phyloP scores from a whole-genome alignment of 768 basidiomycete species.

The Boletus rubescentipes region DNA sequence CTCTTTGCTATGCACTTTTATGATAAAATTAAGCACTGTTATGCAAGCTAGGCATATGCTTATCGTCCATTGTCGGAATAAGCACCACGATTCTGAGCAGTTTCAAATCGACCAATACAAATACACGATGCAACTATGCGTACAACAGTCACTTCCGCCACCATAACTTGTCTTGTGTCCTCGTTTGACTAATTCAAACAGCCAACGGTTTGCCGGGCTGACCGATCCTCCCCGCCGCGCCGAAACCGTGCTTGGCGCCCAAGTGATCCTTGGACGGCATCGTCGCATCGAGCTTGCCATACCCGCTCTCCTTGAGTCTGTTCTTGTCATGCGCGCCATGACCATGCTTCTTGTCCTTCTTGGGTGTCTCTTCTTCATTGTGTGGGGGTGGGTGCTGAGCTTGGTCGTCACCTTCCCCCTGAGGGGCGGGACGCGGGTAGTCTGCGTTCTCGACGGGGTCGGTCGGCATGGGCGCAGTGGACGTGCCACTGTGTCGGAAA shows the following conservation, averaged over 20 bases:
- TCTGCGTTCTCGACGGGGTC: conserved; percentile 32
- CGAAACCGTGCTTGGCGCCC: conserved; percentile 36
- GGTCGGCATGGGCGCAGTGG: conserved; percentile 5
- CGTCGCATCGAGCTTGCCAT: conserved; percentile 47
- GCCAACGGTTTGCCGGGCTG: conserved; percentile 52
- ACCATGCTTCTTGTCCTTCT: conserved; percentile 48
- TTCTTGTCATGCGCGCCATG: conserved; percentile 42
- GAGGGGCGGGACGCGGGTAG: conserved; percentile 55
- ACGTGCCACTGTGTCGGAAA: neutral
- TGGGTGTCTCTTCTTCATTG: conserved; percentile 46
- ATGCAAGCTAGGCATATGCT: conserved; percentile 8
- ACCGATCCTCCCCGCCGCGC: conserved; percentile 50
- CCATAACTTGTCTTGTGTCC: neutral
- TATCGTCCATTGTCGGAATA: neutral
- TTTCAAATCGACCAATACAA: conserved; percentile 13
- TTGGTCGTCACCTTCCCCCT: conserved; percentile 35
- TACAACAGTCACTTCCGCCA: conserved; percentile 4
- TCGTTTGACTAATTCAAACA: conserved; percentile 26
- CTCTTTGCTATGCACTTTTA: conserved; percentile 18
- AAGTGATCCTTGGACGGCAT: conserved; percentile 47
- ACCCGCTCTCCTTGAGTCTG: conserved; percentile 44
- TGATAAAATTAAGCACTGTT: conserved; percentile 18
- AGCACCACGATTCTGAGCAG: neutral
- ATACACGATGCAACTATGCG: conserved; percentile 11
- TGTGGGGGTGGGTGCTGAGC: conserved; percentile 33